A percentile compares a stretch with the other conserved stretches of the same genome.
These are phyloP conservation scores for Anthoceros angustus DNA, from an alignment of 225 moss, liverwort and hornwort species.

Conservation along the genomic window DNA sequence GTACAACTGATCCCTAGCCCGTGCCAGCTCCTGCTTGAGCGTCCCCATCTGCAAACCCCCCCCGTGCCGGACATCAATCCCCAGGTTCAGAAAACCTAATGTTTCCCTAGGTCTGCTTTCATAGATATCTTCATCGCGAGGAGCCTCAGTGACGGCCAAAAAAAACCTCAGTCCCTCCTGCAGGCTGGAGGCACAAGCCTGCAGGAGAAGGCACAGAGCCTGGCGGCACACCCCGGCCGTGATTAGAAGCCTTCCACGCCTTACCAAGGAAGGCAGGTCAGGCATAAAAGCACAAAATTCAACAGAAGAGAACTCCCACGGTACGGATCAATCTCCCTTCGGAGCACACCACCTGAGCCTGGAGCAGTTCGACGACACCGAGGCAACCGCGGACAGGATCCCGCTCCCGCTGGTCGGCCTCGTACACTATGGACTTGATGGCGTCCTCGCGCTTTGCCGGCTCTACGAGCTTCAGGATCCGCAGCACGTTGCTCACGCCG, in stretches of 20 bases:
- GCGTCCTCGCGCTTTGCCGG: conserved; percentile 8
- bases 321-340: too few species aligned
- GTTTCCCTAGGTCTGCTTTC: neutral
- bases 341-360: neutral
- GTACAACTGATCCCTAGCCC: conserved; percentile 6
- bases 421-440: conserved; percentile 13
- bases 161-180: too few species aligned
- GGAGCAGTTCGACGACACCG: conserved; percentile 6
- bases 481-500: conserved; percentile 12
- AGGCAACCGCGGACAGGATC: conserved; percentile 10
- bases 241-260: too few species aligned
- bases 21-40: conserved; percentile 8
- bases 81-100: conserved; percentile 4
- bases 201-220: too few species aligned
- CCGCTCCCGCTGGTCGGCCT: conserved; percentile 13
- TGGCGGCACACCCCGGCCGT: too few species aligned
- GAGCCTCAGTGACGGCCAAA: too few species aligned
- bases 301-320: neutral
- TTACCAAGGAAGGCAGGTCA: too few species aligned
- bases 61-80: neutral
- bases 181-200: too few species aligned
- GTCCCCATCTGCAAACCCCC: conserved; percentile 1
- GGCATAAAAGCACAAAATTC: too few species aligned
- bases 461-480: conserved; percentile 8
- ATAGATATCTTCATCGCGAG: neutral